Evolutionary conservation across 371 early-diverging fungal genomes (phyloP).

Genomic region (Apophysomyces ossiformis): DNA sequence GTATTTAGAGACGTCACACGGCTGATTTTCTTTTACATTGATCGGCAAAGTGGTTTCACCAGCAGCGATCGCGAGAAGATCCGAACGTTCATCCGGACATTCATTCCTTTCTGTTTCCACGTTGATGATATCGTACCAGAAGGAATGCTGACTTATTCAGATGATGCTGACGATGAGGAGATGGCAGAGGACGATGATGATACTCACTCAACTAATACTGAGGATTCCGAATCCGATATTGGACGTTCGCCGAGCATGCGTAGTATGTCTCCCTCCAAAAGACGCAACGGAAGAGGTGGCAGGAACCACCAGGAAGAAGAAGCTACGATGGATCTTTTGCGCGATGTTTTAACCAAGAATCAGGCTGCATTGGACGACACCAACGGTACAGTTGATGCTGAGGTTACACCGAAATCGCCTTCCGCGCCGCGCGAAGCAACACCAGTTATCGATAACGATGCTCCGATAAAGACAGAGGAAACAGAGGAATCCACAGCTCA

Average conservation of each 20-base stretch:
- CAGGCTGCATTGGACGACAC: slow-evolving; percentile 23
- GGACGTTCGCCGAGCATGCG: slow-evolving; percentile 38
- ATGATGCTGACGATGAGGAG: slow-evolving; percentile 40
- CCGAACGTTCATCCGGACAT: slow-evolving; percentile 73
- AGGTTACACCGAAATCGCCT: slow-evolving; percentile 16
- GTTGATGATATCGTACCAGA: slow-evolving; percentile 50
- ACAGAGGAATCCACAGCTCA: slow-evolving; percentile 16
- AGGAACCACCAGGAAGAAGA: slow-evolving; percentile 48
- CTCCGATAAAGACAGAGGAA: slow-evolving; percentile 21
- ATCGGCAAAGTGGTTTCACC: slow-evolving; percentile 58
- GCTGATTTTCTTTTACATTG: slow-evolving; percentile 59
- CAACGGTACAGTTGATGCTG: slow-evolving; percentile 13
- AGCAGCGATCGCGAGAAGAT: slow-evolving; percentile 73
- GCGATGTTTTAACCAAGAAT: slow-evolving; percentile 48
- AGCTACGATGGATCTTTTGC: slow-evolving; percentile 40
- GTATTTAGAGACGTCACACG: slow-evolving; percentile 71
- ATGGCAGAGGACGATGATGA: slow-evolving; percentile 44
- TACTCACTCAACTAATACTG: slow-evolving; percentile 37
- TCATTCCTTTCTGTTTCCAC: slow-evolving; percentile 78
- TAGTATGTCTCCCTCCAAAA: slow-evolving; percentile 28
- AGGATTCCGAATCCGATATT: slow-evolving; percentile 42
- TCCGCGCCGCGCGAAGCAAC: slow-evolving; percentile 21
- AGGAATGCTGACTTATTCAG: slow-evolving; percentile 29
- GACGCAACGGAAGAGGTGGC: slow-evolving; percentile 26
- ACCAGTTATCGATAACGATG: slow-evolving; percentile 9